These are phyloP conservation scores for Wickerhamiella hasegawae DNA, from an alignment of 805 yeast species.

Conservation along the genomic window DNA sequence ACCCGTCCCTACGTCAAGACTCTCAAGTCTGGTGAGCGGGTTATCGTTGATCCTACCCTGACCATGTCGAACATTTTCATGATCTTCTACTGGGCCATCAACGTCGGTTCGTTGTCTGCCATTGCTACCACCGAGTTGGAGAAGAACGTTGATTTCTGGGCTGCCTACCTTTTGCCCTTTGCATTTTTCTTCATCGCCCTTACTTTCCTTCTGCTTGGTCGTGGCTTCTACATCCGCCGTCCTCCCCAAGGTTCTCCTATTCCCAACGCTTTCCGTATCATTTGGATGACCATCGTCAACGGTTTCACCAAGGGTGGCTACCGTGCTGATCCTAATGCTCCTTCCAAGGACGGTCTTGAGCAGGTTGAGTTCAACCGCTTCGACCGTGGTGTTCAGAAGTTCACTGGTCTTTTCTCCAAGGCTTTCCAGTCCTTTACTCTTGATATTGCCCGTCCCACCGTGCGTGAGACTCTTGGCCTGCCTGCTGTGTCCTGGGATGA, in stretches of 20 bases:
- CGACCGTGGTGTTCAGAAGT: slow-evolving; percentile 6
- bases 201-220: slow-evolving; percentile 36
- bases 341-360: neutral
- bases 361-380: slow-evolving; percentile 4
- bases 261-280: slow-evolving; percentile 33
- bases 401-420: slow-evolving; percentile 2
- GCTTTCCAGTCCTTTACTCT: slow-evolving; percentile 20
- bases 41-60: slow-evolving; percentile 51
- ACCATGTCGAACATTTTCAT: slow-evolving; percentile 61
- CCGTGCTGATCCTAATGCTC: neutral
- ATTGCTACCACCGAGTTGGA: slow-evolving; percentile 68
- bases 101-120: slow-evolving; percentile 58
- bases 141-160: slow-evolving; percentile 39
- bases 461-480: slow-evolving; percentile 30
- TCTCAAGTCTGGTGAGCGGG: slow-evolving; percentile 45
- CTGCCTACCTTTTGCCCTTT: slow-evolving; percentile 62
- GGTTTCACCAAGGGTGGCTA: slow-evolving; percentile 20
- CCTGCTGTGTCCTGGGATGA: slow-evolving; percentile 40
- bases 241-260: slow-evolving; percentile 49
- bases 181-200: slow-evolving; percentile 50
- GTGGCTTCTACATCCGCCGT: slow-evolving; percentile 36
- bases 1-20: slow-evolving; percentile 42
- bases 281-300: slow-evolving; percentile 30
- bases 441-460: slow-evolving; percentile 42
- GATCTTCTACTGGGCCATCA: slow-evolving; percentile 62